Base-by-base conservation (phyloP, 768 basidiomycete species). In the Brasilioporus rufonigricans region DNA sequence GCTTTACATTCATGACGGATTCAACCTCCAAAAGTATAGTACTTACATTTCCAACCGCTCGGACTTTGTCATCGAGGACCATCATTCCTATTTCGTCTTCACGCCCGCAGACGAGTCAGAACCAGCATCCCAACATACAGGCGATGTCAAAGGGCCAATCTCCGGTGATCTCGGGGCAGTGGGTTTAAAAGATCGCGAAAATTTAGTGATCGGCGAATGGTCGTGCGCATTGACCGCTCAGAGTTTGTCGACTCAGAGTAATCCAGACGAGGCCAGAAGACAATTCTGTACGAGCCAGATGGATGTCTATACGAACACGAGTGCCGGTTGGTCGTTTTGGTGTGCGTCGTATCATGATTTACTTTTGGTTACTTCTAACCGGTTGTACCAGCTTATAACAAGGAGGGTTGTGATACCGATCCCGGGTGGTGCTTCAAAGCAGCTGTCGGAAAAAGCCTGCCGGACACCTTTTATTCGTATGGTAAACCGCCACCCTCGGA, bases 71-170 rank as follows among this genome's bases (percentile, higher is more conserved):
- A 80, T 90, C 6, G 75, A 86, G 56, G 89, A 92, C 55, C 83
- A 89, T 64, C 89, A 91, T 61, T 83, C 84, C 39, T 83, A 89
- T 74, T 81, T 86, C 60, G 81, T 88, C 58, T 89, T 84, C 59
- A 82, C 84, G 0, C 68, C 78, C 2, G 61, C 73, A 2, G 87
- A 90, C 60, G 68, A 73, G 19, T 62, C 61, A 16, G 74, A 72
- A 68, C 78, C 65, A 43, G 87, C 71, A 10, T 69, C 65, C 52
- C 69, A 74, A 23, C 80, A 82, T 53, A 76, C 76, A 4, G 57
- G 67, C 23, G 73, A 77, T 29, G 55, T 83, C 36, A 57, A 61
- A 26, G 59, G 62, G 13, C 50, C 56, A 51, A 44, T 64, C 5
- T 38, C 61, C 2, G 21, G 14, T 14, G 57, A 62, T 16, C 43